Percentiles rank a stretch among this genome's conserved stretches.
phyloP scores from a whole-genome alignment of 1,284 basidiomycete genomes.

The Phellinidium pouzarii region DNA sequence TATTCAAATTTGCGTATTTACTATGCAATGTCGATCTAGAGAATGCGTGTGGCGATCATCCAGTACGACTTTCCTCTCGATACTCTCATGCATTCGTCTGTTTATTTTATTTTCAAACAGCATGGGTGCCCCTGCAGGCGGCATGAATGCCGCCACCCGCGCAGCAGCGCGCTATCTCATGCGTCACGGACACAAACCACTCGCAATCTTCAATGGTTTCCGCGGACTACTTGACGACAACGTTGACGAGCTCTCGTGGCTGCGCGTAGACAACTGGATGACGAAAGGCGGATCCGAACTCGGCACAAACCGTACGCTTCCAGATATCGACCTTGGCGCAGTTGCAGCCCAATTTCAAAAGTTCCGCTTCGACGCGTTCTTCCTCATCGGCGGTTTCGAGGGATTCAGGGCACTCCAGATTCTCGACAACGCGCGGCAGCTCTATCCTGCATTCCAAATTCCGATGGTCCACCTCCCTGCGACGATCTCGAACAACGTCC shows the following conservation, averaged over 20 bases:
- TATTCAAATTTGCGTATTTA: neutral
- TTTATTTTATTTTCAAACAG: conserved; percentile 33
- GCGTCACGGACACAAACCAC: conserved; percentile 84
- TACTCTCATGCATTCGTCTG: conserved; percentile 7
- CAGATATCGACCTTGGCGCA: conserved; percentile 79
- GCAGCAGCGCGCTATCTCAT: conserved; percentile 92
- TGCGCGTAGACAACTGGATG: conserved; percentile 95
- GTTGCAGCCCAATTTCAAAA: conserved; percentile 89
- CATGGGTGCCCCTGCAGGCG: conserved; percentile 94
- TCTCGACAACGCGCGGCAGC: conserved; percentile 73
- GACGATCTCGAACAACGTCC: conserved; percentile 97
- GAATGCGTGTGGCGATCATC: conserved; percentile 18
- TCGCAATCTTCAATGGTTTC: conserved; percentile 95
- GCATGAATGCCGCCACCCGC: conserved; percentile 97
- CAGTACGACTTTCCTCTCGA: neutral
- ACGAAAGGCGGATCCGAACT: conserved; percentile 97
- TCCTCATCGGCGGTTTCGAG: conserved; percentile 96
- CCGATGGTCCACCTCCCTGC: conserved; percentile 92
- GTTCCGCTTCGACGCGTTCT: conserved; percentile 72
- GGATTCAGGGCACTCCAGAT: conserved; percentile 78
- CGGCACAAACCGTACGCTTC: conserved; percentile 89
- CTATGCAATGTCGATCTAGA: conserved; percentile 10
- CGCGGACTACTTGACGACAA: conserved; percentile 88
- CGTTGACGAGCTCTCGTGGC: conserved; percentile 85
- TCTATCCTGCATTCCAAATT: conserved; percentile 89